phyloP scores from a whole-genome alignment of 2,329 filamentous ascomycete species.

The Beauveria sp. region DNA sequence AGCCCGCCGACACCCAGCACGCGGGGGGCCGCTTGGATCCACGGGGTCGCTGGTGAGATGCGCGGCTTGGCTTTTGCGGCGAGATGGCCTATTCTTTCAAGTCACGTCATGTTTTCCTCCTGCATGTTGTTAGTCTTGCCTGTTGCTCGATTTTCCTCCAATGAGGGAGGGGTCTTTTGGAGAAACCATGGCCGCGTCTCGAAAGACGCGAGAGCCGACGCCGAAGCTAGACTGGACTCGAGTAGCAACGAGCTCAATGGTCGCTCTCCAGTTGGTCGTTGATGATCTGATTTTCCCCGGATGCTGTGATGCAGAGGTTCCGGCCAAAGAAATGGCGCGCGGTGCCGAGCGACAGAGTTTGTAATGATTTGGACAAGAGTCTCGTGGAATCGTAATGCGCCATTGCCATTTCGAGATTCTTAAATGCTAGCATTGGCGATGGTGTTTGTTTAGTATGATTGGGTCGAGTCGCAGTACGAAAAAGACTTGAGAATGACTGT shows the following conservation, averaged over 20 bases:
- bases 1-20: constrained; percentile 22
- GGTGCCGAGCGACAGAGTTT: background rate
- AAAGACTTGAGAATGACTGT: too few relatives aligned
- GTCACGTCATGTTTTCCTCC: constrained; percentile 1
- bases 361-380: background rate
- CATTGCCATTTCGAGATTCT: background rate
- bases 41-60: background rate
- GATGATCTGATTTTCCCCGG: background rate
- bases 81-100: background rate
- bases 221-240: background rate
- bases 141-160: background rate
- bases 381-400: background rate
- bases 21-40: constrained; percentile 14
- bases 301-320: background rate
- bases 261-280: background rate
- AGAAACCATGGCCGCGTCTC: background rate
- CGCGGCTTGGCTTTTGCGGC: background rate
- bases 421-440: too few relatives aligned
- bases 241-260: background rate
- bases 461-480: too few relatives aligned
- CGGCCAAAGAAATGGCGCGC: background rate
- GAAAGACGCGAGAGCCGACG: background rate
- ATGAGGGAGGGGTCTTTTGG: background rate
- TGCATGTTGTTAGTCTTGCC: background rate
- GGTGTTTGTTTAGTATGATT: too few relatives aligned